phyloP scores from a whole-genome alignment of 768 basidiomycete genomes.

The Boletus speciosus region DNA sequence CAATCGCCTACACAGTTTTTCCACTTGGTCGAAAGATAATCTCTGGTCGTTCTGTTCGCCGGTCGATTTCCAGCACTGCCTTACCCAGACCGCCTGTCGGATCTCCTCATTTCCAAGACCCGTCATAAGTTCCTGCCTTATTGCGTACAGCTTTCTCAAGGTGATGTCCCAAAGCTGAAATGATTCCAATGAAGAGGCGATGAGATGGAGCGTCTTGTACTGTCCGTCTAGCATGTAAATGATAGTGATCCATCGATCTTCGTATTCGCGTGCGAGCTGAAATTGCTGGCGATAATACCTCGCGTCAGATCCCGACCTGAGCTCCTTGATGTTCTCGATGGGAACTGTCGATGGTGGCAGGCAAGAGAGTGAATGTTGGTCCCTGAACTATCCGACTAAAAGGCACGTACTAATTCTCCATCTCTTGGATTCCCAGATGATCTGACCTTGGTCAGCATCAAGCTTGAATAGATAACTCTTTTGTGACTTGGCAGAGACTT shows the following conservation, averaged over 20 bases:
- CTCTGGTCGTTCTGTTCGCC: constrained; percentile 60
- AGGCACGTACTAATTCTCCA: constrained; percentile 54
- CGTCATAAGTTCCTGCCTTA: constrained; percentile 67
- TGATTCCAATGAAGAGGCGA: constrained; percentile 64
- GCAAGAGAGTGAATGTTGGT: not conserved
- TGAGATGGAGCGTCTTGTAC: constrained; percentile 84
- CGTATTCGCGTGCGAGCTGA: constrained; percentile 56
- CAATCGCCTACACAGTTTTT: constrained; percentile 65
- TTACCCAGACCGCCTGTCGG: constrained; percentile 71
- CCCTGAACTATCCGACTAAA: not conserved
- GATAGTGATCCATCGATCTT: constrained; percentile 79
- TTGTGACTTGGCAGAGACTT: constrained; percentile 75
- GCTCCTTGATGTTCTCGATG: constrained; percentile 83
- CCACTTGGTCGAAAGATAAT: constrained; percentile 68
- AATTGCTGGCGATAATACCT: constrained; percentile 70
- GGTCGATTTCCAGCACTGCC: constrained; percentile 77
- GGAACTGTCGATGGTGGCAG: constrained; percentile 51
- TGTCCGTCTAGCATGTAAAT: constrained; percentile 73
- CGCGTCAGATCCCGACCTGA: constrained; percentile 70
- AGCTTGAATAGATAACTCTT: constrained; percentile 68
- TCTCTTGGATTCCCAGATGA: constrained; percentile 74
- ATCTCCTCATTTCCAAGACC: constrained; percentile 62
- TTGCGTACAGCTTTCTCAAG: constrained; percentile 57
- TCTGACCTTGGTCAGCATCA: constrained; percentile 77
- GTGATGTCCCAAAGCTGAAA: constrained; percentile 63